Evolutionary conservation across 257 asterid species (phyloP).

Genomic region (Solanum bulbocastanum): DNA sequence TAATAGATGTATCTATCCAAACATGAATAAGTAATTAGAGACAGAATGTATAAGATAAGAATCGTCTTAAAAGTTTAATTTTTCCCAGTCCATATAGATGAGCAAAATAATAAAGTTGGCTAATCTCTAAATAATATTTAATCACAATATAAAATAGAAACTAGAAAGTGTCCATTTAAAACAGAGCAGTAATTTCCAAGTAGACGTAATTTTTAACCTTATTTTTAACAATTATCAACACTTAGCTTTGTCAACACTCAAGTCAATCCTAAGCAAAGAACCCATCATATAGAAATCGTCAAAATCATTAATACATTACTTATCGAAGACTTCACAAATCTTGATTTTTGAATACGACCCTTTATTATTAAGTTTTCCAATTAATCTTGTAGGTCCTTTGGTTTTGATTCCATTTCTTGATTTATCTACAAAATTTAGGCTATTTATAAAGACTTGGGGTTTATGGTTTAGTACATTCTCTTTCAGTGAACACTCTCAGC

Average conservation of each 20-base stretch:
- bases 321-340: neutral
- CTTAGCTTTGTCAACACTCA: neutral
- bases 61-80: no score
- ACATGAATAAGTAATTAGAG: no score
- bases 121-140: no score
- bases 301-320: neutral
- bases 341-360: neutral
- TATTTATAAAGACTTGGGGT: neutral
- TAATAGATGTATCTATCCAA: no score
- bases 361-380: neutral
- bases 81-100: neutral
- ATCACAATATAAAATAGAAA: no score
- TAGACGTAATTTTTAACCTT: neutral
- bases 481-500: neutral
- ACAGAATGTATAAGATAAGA: no score
- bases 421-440: neutral
- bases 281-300: neutral
- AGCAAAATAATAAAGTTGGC: rapidly evolving
- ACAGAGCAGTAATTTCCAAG: neutral
- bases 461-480: neutral
- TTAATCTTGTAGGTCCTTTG: neutral
- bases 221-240: neutral
- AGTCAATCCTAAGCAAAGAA: neutral
- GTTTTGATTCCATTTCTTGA: neutral
- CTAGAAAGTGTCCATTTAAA: no score